Base-by-base conservation (phyloP, 2,329 filamentous ascomycete genomes). In the Ascocoryne sarcoides region DNA sequence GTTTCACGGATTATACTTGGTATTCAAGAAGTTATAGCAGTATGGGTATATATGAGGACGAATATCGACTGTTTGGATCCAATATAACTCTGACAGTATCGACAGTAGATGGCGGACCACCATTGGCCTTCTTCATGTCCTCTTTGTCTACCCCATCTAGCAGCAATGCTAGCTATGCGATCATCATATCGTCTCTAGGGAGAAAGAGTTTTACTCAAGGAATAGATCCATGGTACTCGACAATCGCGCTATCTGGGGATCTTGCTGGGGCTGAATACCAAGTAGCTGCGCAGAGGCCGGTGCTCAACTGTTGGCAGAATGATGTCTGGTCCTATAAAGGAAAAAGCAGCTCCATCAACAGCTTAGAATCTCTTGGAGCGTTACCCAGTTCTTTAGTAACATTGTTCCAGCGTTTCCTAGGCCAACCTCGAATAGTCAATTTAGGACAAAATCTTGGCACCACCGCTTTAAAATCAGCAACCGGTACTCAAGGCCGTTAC, bases 1-100 rank as follows among this genome's bases (percentile, higher is more conserved):
- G 56, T 46, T 36, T 45, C 23, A 59, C 56, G 14, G 53, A 58
- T 30, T 59, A 59, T 41, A 42, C 38, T 14, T 57, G 54, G 55
- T 48, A 45, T 23, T n/a, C n/a, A n/a, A n/a, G n/a, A n/a, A n/a
- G n/a, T n/a, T 29, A 37, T 19, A 36, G 21, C 26, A 17, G 7
- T 7, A 18, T 37, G 16, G 31, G 19, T 15, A 29, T 20, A 17
- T 32, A 3, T 14, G 26, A 10, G 7, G 35, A 39, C 14, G 18
- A 19, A 20, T 37, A 44, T 31, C 4, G 18, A 10, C 16, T 28
- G 10, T 40, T 37, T 33, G n/a, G n/a, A n/a, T n/a, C n/a, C n/a
- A 20, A 16, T 20, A 9, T 3, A 26, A 12, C 18, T 15, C 9
- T 21, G 16, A 4, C 2, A 10, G 37, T 34, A 5, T 39, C 37